Evolutionary conservation across 345 rosid genomes (phyloP).

Genomic region (Rhodomyrtus tomentosa): DNA sequence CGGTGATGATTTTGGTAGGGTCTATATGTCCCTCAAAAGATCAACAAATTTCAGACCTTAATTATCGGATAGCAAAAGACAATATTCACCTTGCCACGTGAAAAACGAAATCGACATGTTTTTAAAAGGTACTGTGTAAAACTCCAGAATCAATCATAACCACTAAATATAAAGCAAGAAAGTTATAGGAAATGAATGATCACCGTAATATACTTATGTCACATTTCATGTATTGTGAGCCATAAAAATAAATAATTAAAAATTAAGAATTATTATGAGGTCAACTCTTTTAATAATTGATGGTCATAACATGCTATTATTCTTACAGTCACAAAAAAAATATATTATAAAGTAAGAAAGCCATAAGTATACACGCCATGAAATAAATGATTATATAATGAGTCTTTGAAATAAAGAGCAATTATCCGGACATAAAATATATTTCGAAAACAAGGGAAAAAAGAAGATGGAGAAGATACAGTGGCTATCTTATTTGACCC

Average conservation of each 20-base stretch:
- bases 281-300: too few relatives aligned
- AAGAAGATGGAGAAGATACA: background rate
- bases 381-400: background rate
- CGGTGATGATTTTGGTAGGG: background rate
- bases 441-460: background rate
- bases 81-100: background rate
- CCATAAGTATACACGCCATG: background rate
- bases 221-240: too few relatives aligned
- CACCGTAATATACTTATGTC: too few relatives aligned
- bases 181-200: too few relatives aligned
- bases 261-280: too few relatives aligned
- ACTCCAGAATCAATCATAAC: background rate
- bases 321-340: too few relatives aligned
- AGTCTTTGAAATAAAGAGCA: background rate
- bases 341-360: background rate
- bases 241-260: too few relatives aligned
- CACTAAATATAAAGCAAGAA: background rate
- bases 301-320: too few relatives aligned
- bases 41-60: background rate
- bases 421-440: background rate
- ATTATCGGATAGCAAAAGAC: background rate
- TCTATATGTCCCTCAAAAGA: background rate
- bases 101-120: background rate
- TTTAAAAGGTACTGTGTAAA: background rate
- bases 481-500: background rate